Percentiles rank a stretch among this genome's conserved stretches.
phyloP scores from a whole-genome alignment of 2,329 filamentous ascomycete genomes.

The Leptographium lundbergii region DNA sequence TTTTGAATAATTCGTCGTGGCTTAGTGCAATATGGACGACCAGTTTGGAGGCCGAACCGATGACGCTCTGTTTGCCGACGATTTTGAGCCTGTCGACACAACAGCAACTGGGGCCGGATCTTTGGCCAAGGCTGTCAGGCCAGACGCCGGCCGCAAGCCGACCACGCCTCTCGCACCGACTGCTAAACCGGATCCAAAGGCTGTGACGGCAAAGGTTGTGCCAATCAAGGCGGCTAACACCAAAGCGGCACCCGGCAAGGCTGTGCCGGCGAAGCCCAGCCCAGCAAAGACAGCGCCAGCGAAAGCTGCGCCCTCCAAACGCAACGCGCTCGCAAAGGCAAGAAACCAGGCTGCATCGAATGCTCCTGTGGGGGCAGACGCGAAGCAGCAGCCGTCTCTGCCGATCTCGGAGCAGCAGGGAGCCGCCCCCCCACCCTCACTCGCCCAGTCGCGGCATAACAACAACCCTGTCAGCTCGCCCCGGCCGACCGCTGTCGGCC shows the following conservation, averaged over 20 bases:
- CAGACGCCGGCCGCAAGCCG: neutral
- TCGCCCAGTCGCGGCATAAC: conserved; percentile 12
- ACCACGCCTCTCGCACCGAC: neutral
- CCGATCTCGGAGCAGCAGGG: neutral
- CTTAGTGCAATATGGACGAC: conserved; percentile 36
- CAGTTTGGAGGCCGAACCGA: conserved; percentile 49
- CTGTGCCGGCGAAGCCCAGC: neutral
- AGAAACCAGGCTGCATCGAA: neutral
- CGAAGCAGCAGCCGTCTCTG: neutral
- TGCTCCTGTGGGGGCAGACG: neutral
- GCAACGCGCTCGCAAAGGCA: neutral
- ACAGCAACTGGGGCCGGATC: conserved; percentile 7
- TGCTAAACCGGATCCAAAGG: neutral
- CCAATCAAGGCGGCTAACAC: neutral
- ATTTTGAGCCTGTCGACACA: conserved; percentile 40
- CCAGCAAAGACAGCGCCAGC: neutral
- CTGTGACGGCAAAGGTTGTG: neutral
- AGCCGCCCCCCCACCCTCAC: conserved; percentile 7
- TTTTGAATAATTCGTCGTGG: neutral
- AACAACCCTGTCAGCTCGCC: conserved; percentile 5
- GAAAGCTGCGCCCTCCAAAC: neutral
- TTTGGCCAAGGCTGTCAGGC: neutral
- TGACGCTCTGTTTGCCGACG: conserved; percentile 50
- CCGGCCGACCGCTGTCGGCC: neutral
- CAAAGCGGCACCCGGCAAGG: neutral